These are phyloP conservation scores for Fusarium phyllophilum DNA, from an alignment of 2,329 filamentous ascomycete genomes.

Conservation along the genomic window DNA sequence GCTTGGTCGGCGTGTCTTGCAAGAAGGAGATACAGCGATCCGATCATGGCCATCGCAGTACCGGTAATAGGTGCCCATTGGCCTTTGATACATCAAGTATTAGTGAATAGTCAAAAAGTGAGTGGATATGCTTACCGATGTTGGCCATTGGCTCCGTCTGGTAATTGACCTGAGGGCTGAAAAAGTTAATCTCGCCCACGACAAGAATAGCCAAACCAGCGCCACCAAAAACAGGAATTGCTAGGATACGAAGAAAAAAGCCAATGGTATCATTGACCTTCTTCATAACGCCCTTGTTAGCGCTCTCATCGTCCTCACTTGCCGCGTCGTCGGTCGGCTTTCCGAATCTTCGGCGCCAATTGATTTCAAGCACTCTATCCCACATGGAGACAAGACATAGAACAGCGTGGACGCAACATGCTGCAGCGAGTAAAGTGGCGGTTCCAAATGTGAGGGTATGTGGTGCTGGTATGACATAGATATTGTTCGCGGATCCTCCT, in stretches of 20 bases:
- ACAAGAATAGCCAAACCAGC: slow-evolving; percentile 69
- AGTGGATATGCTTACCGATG: slow-evolving; percentile 57
- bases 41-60: slow-evolving; percentile 65
- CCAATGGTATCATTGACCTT: slow-evolving; percentile 65
- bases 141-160: slow-evolving; percentile 71
- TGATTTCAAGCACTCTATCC: slow-evolving; percentile 71
- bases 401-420: slow-evolving; percentile 72
- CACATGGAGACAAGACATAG: slow-evolving; percentile 70
- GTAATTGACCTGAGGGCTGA: slow-evolving; percentile 63
- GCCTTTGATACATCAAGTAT: slow-evolving; percentile 45
- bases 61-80: slow-evolving; percentile 71
- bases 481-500: slow-evolving; percentile 64
- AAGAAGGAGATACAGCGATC: slow-evolving; percentile 66
- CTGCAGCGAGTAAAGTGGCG: slow-evolving; percentile 69
- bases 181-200: slow-evolving; percentile 73
- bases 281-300: slow-evolving; percentile 62
- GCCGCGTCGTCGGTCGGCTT: slow-evolving; percentile 13
- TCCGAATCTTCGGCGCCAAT: slow-evolving; percentile 61
- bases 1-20: slow-evolving; percentile 40
- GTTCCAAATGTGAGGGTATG: slow-evolving; percentile 65
- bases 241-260: slow-evolving; percentile 63
- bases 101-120: fast-evolving
- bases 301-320: slow-evolving; percentile 56
- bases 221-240: slow-evolving; percentile 67
- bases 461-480: slow-evolving; percentile 71